A percentile compares a stretch with the other conserved stretches of the same genome.
phyloP scores from a whole-genome alignment of 106 monocot species.

The Apostasia shenzhenica region DNA sequence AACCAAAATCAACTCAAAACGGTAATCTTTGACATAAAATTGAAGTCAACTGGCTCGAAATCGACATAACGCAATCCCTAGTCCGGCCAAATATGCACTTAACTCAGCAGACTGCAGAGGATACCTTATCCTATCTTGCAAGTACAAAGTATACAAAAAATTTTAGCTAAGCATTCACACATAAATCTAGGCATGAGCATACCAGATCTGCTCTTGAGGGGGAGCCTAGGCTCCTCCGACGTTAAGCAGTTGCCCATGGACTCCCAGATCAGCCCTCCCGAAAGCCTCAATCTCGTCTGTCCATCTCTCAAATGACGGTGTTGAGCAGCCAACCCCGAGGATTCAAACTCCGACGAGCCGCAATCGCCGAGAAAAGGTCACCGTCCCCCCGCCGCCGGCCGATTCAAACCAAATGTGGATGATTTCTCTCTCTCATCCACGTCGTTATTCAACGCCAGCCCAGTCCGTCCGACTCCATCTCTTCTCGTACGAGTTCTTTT shows the following conservation, averaged over 20 bases:
- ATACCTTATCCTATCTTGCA: background rate
- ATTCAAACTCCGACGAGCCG: background rate
- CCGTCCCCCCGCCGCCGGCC: too few species aligned
- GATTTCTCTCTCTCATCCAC: too few species aligned
- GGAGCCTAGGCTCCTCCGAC: background rate
- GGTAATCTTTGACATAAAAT: background rate
- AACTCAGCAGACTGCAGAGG: background rate
- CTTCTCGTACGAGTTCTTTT: background rate
- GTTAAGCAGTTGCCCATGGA: constrained; percentile 5
- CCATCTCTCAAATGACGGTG: background rate
- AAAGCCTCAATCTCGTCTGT: constrained; percentile 1
- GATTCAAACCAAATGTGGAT: too few species aligned
- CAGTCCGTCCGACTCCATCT: background rate
- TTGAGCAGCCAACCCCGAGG: background rate
- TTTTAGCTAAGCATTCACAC: background rate
- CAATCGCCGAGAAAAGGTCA: background rate
- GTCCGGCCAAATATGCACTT: background rate
- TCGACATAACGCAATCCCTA: background rate
- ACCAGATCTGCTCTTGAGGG: constrained; percentile 2
- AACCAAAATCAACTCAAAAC: too few species aligned
- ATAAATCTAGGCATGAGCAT: too few species aligned
- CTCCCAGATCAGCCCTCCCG: background rate
- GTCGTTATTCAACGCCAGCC: background rate
- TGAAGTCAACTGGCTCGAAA: background rate
- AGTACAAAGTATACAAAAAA: too few species aligned